Evolutionary conservation across 2,329 filamentous ascomycete genomes (phyloP), one percentile per base, ranked within the genome.

Genomic region (Xylaria sp.): DNA sequence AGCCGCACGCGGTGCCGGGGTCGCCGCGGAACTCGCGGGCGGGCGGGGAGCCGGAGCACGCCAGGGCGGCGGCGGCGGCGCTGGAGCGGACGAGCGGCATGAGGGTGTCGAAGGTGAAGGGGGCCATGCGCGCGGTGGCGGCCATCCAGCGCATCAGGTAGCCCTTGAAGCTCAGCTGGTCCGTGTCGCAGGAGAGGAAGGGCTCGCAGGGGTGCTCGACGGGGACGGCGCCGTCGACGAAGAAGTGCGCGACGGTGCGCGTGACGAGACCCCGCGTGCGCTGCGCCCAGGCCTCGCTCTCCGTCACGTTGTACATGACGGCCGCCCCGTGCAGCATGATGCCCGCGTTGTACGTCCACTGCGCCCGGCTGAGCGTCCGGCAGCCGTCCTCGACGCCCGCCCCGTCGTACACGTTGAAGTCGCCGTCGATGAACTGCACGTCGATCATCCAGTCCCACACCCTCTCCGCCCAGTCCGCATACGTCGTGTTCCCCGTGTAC

Each of bases 401-500:
- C 53, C 85, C 85, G 74, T 87, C 89, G 67, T 78, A 84, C n/a
- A 91, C 78, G 53, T 81, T 77, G 71, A 79, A 87, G 11, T 83
- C 75, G 6, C 71, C 64, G 43, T 79, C 81, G 68, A 91, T 87
- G 55, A 92, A 80, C 0, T 83, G 82, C 9, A 83, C 77, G 0
- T 73, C 68, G 9, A 74, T 70, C 67, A 87, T 80, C 89, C 89
- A 92, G 49, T 88, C 82, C 73, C 87, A 97, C 9, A 89, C 80
- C 69, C 81, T 88, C 61, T 85, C 81, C 0, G 91, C 92, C 90
- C 90, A 93, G 11, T 91, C 83, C 8, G 85, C 81, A 72, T 96
- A 96, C 0, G 90, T 95, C 56, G 84, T 72, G 76, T 96, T 95
- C 48, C 87, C 85, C 0, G 92, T 96, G 77, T 91, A 95, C 11